These are phyloP conservation scores for Clonostachys rosea DNA, from an alignment of 2,329 filamentous ascomycete species.

Conservation along the genomic window DNA sequence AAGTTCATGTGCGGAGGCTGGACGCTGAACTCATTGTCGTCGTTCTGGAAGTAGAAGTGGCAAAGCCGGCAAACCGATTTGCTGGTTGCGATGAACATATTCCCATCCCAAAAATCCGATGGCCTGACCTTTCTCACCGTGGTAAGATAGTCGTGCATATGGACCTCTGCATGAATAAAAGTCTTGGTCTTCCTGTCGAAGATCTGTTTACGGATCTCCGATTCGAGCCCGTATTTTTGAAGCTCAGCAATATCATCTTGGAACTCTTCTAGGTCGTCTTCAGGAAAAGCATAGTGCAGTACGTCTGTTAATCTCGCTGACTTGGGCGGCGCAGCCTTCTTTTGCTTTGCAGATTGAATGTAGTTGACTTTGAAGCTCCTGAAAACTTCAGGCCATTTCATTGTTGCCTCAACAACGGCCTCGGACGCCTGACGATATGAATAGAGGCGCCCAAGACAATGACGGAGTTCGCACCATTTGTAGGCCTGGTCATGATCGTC, in stretches of 20 bases:
- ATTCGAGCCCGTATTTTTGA: slow-evolving; percentile 8
- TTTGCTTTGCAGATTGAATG: slow-evolving; percentile 10
- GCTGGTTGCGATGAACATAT: slow-evolving; percentile 24
- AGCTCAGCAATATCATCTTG: slow-evolving; percentile 6
- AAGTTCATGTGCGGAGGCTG: slow-evolving; percentile 21
- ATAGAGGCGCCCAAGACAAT: slow-evolving; percentile 13
- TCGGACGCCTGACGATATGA: slow-evolving; percentile 13
- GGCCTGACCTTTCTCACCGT: neutral
- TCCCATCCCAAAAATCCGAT: slow-evolving; percentile 15
- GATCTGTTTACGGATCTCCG: slow-evolving; percentile 6
- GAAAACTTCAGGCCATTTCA: slow-evolving; percentile 15
- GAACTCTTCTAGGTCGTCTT: neutral
- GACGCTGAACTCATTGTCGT: slow-evolving; percentile 4
- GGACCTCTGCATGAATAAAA: slow-evolving; percentile 20
- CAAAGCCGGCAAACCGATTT: slow-evolving; percentile 28
- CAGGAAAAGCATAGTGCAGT: neutral
- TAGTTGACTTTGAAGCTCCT: slow-evolving; percentile 11
- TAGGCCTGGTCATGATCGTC: slow-evolving; percentile 1
- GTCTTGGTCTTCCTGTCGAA: slow-evolving; percentile 10
- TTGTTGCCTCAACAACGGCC: slow-evolving; percentile 4
- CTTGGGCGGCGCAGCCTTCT: slow-evolving; percentile 1
- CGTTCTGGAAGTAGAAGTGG: slow-evolving; percentile 19
- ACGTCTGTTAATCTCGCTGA: slow-evolving; percentile 2
- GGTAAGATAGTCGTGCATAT: slow-evolving; percentile 13
- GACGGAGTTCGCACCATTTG: slow-evolving; percentile 13